Evolutionary conservation across 345 rosid genomes (phyloP), one percentile per base, ranked within the genome.

Genomic region (Kernera saxatilis): DNA sequence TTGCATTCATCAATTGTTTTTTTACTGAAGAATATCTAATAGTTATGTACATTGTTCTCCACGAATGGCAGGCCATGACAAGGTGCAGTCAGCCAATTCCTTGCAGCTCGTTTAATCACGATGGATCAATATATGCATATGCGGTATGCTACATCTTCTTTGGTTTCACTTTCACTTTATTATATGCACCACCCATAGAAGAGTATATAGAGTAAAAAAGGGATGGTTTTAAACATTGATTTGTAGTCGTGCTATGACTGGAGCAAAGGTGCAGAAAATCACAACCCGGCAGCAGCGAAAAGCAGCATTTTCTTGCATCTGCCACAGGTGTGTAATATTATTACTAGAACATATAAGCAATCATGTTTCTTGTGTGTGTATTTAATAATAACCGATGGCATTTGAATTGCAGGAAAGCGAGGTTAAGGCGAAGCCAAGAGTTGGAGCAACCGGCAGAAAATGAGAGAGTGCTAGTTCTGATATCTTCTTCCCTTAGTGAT

Each of bases 31-130:
- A 6, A 40, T 19, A 37, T 48, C 39, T 73, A 27, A 66, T 9
- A 39, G 29, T 29, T 5, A 30, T 54, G 23, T 14, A 27, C 48
- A 6, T 6, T 3, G 18, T 25, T 68, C 3, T 21, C 32, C 35
- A 29, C 35, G 51, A 64, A 54, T 84, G 72, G 35, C 89, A 94
- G 99, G 99, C 98, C 40, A 88, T 89, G 97, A 46, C 87, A 51
- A 84, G 98, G 76, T 94, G 99, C 80, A 80, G 80, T 56, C 97
- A 80, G 48, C 96, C 99, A 39, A 92, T 94, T 62, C 83, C 99
- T 30, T 84, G 93, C 86, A 82, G 99, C 77, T 40, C 97, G 5
- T 94, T 95, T 85, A 95, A 92, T 84, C 86, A 81, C 30, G 99
- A 95, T 70, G 98, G 99, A 17, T 95, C 98, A 14, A 78, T 95